phyloP scores from a whole-genome alignment of 2,329 filamentous ascomycete genomes.

The Cercospora zeina region DNA sequence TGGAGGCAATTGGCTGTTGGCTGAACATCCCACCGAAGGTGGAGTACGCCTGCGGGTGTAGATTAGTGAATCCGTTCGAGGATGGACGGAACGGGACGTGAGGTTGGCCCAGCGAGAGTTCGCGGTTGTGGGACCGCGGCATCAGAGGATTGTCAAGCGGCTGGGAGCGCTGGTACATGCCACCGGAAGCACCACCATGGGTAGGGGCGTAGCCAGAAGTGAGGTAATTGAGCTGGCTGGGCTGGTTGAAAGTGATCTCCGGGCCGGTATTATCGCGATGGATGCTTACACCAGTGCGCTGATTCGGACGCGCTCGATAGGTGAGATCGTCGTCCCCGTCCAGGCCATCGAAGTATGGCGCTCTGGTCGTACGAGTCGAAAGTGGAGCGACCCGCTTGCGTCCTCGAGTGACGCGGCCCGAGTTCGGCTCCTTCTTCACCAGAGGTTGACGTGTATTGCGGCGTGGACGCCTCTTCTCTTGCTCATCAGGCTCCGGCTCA shows the following conservation, averaged over 20 bases:
- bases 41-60: constrained; percentile 10
- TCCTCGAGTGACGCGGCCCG: constrained; percentile 27
- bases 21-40: constrained; percentile 19
- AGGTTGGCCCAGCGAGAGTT: constrained; percentile 25
- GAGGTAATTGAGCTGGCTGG: constrained; percentile 27
- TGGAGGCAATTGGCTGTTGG: constrained; percentile 12
- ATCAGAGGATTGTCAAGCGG: constrained; percentile 13
- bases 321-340: constrained; percentile 39
- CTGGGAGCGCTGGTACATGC: constrained; percentile 6
- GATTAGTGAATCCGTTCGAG: constrained; percentile 14
- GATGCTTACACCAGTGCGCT: constrained; percentile 45
- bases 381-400: constrained; percentile 18
- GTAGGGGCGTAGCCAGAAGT: constrained; percentile 23
- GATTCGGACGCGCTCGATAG: constrained; percentile 35
- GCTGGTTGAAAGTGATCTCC: constrained; percentile 39
- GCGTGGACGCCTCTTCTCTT: constrained; percentile 33
- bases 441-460: constrained; percentile 31
- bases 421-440: constrained; percentile 36
- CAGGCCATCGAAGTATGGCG: constrained; percentile 21
- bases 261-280: constrained; percentile 45
- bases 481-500: constrained; percentile 35
- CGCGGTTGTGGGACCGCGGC: constrained; percentile 20
- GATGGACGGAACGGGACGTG: constrained; percentile 23
- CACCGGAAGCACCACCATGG: not conserved
- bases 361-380: constrained; percentile 17